Base-by-base conservation (phyloP, 257 asterid genomes). In the Lycium barbarum region DNA sequence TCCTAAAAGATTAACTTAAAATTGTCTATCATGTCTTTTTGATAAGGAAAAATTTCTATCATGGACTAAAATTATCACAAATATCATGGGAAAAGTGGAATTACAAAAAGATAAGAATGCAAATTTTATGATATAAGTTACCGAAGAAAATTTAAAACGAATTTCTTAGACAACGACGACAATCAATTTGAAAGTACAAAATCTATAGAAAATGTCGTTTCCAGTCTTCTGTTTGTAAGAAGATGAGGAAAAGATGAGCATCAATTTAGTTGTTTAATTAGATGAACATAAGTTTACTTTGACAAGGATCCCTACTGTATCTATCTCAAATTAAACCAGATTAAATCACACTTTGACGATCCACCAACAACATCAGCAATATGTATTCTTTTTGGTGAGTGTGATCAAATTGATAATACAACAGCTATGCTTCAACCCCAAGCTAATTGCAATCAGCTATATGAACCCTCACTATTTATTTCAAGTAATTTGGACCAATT, bases 231-330 rank as follows among this genome's bases (percentile, higher is more conserved):
- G 22, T 15, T 35, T 68, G n/a, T 36, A 15, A 36, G 53, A 36
- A 68, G 76, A 35, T 66, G 45, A 15, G 47, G 73, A 66, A 66
- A 66, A 66, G 45, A 66, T 36, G 74, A 67, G 74, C 74, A 67
- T 49, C 74, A 67, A 67, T 67, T 35, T 35, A 67, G 74, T 36
- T 67, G 74, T 35, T 67, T 35, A 35, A 67, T 67, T 35, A 22
- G 74, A 35, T 1, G 74, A 67, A 20, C 74, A 67, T 35, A 17
- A 67, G 47, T 67, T 35, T 13, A 35, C 11, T 67, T 66, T 35
- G 35, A 65, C 47, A 36, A 35, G 26, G 76, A 15, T 68, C 3
- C 53, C 78, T 38, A 70, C 54, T 38, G 78, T 40, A 70, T 70
- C 17, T 70, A 36, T 38, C 33, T 70, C 7, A 4, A 70, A 70